Conservation (phyloP, 768 basidiomycete species). For the Termitomyces sp. region DNA sequence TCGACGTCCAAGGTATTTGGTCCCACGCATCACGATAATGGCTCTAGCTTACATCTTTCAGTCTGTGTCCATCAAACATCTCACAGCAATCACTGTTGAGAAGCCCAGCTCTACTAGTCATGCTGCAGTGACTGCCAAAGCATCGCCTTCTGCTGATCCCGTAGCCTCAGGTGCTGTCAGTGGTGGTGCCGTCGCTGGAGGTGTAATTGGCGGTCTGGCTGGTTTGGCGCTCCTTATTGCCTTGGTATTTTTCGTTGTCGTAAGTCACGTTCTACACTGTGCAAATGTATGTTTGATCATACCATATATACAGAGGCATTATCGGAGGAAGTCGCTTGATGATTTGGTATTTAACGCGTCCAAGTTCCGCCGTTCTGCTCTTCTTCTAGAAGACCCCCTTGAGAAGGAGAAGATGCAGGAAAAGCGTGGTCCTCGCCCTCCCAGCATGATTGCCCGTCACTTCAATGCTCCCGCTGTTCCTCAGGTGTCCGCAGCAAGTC, state of each 20-base stretch:
- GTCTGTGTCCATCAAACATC: not conserved
- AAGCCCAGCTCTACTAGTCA: not conserved
- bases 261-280: slow-evolving; percentile 5
- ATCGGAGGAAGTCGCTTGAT: slow-evolving; percentile 27
- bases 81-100: not conserved
- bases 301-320: slow-evolving; percentile 24
- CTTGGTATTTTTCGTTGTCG: slow-evolving; percentile 21
- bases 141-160: not conserved
- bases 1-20: not conserved
- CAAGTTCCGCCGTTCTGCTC: slow-evolving; percentile 48
- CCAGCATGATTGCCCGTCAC: slow-evolving; percentile 27
- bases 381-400: slow-evolving; percentile 28
- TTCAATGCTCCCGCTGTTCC: slow-evolving; percentile 16
- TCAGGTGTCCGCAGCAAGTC: slow-evolving; percentile 7
- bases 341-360: slow-evolving; percentile 41
- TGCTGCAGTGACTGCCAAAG: not conserved
- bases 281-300: not conserved
- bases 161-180: slow-evolving; percentile 9
- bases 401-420: slow-evolving; percentile 14
- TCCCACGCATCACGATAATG: not conserved
- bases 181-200: slow-evolving; percentile 22
- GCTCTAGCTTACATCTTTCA: not conserved
- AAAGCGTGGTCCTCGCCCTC: slow-evolving; percentile 17
- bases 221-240: slow-evolving; percentile 16
- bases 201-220: slow-evolving; percentile 18